These are phyloP conservation scores for Xanthoconium purpureum DNA, from an alignment of 768 basidiomycete species.

Conservation along the genomic window DNA sequence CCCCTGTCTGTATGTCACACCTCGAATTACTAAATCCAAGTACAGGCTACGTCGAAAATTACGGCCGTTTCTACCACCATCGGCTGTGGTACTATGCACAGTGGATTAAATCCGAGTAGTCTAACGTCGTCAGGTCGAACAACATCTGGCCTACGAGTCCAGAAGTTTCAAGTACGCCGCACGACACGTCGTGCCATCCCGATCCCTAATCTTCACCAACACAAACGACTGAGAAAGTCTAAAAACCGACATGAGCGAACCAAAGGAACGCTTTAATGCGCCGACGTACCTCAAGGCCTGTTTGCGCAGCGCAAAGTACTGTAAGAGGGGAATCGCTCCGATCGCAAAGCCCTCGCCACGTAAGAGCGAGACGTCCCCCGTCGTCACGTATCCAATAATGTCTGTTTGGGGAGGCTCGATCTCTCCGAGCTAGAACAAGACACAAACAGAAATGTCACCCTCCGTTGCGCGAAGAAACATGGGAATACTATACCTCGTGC, in stretches of 20 bases:
- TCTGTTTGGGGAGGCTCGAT: slow-evolving; percentile 38
- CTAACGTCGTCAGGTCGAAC: no score
- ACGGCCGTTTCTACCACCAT: no score
- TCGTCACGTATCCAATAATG: slow-evolving; percentile 81
- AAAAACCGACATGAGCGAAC: not conserved
- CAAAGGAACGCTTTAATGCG: not conserved
- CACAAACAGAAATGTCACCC: not conserved
- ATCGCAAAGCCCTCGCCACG: slow-evolving; percentile 77
- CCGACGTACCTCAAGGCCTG: slow-evolving; percentile 42
- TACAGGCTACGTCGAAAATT: no score
- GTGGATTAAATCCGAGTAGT: no score
- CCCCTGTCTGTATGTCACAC: no score
- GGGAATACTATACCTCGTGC: slow-evolving; percentile 25
- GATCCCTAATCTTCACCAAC: slow-evolving; percentile 65
- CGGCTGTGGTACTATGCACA: no score
- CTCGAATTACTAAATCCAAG: no score
- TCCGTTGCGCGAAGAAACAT: not conserved
- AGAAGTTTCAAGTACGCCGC: slow-evolving; percentile 45
- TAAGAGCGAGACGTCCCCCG: slow-evolving; percentile 78
- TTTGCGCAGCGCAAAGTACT: slow-evolving; percentile 48
- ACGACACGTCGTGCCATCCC: slow-evolving; percentile 52
- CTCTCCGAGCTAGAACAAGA: slow-evolving; percentile 42
- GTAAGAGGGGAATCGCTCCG: slow-evolving; percentile 62
- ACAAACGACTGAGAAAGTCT: slow-evolving; percentile 32
- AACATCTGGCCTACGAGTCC: slow-evolving; percentile 15